Percentiles rank a stretch among this genome's conserved stretches.
phyloP scores from a whole-genome alignment of 2,329 filamentous ascomycete genomes.

The Magnaporthiopsis rhizophila region DNA sequence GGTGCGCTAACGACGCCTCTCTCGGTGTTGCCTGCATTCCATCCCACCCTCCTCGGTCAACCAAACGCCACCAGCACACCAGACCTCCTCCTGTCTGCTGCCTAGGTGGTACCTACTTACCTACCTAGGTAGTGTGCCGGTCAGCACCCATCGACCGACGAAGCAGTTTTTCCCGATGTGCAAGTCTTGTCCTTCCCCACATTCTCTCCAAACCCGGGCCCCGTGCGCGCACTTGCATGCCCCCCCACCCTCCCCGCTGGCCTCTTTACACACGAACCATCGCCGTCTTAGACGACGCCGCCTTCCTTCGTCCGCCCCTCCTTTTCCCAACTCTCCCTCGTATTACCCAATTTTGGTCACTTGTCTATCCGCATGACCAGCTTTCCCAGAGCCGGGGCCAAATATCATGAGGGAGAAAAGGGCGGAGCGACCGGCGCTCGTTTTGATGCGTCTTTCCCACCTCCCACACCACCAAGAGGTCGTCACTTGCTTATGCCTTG shows the following conservation, averaged over 20 bases:
- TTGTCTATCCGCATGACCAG: not conserved
- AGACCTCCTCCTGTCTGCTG: not conserved
- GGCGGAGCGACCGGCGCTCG: not conserved
- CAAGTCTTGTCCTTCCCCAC: not conserved
- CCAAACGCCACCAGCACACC: not conserved
- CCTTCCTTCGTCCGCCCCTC: conserved; percentile 15
- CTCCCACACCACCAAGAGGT: not conserved
- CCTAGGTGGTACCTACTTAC: too few relatives aligned
- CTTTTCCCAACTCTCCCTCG: not conserved
- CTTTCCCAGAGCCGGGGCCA: not conserved
- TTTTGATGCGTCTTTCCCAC: not conserved
- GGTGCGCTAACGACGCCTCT: not conserved
- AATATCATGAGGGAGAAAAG: not conserved
- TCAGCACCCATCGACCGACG: not conserved
- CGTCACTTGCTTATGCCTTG: too few relatives aligned
- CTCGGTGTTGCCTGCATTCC: not conserved
- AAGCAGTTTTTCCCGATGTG: not conserved
- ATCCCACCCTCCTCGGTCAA: not conserved
- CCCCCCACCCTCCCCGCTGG: conserved; percentile 42
- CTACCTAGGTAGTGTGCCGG: not conserved
- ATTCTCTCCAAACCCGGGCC: not conserved
- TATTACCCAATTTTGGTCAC: not conserved
- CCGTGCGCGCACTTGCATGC: not conserved
- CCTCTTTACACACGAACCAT: conserved; percentile 35
- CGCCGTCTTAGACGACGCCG: conserved; percentile 10